Evolutionary conservation across 1,139 yeast genomes (phyloP).

Genomic region (Lodderomyces parapsilosis): DNA sequence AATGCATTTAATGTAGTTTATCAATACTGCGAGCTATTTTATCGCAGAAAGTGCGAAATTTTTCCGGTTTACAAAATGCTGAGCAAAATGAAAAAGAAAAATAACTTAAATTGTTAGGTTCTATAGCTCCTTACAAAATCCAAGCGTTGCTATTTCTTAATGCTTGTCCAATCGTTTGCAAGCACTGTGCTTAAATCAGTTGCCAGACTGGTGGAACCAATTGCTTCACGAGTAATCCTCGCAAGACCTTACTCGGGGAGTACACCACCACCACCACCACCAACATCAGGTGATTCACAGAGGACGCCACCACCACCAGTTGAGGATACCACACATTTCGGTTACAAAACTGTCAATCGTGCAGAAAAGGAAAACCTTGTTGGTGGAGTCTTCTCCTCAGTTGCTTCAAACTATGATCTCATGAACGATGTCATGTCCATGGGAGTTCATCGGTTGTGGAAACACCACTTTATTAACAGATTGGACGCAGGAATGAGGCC

Average conservation of each 20-base stretch:
- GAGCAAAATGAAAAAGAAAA: neutral
- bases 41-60: no score
- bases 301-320: slow-evolving; percentile 7
- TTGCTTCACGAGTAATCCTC: neutral
- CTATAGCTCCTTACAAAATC: no score
- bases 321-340: slow-evolving; percentile 77
- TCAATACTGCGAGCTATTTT: no score
- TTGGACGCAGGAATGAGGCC: slow-evolving; percentile 95
- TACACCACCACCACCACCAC: slow-evolving; percentile 6
- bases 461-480: slow-evolving; percentile 80
- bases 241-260: slow-evolving; percentile 7
- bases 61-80: neutral
- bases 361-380: slow-evolving; percentile 85
- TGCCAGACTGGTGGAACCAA: slow-evolving; percentile 7
- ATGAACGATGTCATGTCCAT: slow-evolving; percentile 98
- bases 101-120: no score
- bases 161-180: slow-evolving; percentile 3
- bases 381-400: slow-evolving; percentile 88
- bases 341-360: slow-evolving; percentile 79
- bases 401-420: slow-evolving; percentile 88
- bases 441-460: slow-evolving; percentile 96
- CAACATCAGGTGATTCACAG: neutral
- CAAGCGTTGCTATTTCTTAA: no score
- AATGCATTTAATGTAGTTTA: no score
- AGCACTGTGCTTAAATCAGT: neutral